Evolutionary conservation across 2,329 filamentous ascomycete species (phyloP), one percentile per base, ranked within the genome.

Genomic region (Elsinoe batatas): DNA sequence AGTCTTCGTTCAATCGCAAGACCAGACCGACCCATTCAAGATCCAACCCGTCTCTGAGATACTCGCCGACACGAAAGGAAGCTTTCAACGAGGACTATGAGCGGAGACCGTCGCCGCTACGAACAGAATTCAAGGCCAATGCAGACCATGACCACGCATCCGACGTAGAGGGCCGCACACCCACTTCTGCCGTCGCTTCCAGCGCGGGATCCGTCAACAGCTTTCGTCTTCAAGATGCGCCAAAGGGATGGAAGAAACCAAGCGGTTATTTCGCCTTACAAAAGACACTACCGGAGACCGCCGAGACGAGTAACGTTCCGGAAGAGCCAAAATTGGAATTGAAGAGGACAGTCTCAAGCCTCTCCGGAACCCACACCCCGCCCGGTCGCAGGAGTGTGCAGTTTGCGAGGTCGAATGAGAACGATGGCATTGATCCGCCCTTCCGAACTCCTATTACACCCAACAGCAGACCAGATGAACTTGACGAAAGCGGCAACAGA

Each of bases 321-420:
- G 53, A 55, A 33, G 22, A 5, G 12, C 15, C 40, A n/a, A 3
- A 30, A 15, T 26, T 30, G 12, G 40, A 55, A 18, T 26, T 55
- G 38, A 55, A 12, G 18, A 42, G 38, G 13, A 32, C 17, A 13
- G 17, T 42, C 13, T 58, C 55, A 33, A 56, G 49, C 54, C 55
- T 56, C 13, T 54, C 58, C 4, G 62, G 58, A 3, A 58, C 64
- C 7, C 62, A 73, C 5, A 74, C 75, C 18, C 67, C 70, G 1
- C 68, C 65, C 12, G 75, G 76, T 17, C 75, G 82, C 51, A 79
- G 80, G 56, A 91, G 85, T 65, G 87, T 94, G 3, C 88, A 93
- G 62, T 93, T 94, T 66, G 81, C 79, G 2, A 77, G 81, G 30
- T 72, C 67, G 61, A 69, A 17, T 67, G 74, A 17, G 80, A 37